These are phyloP conservation scores for Dillenia suffruticosa DNA, from an alignment of 164 flowering plant species.

Conservation along the genomic window DNA sequence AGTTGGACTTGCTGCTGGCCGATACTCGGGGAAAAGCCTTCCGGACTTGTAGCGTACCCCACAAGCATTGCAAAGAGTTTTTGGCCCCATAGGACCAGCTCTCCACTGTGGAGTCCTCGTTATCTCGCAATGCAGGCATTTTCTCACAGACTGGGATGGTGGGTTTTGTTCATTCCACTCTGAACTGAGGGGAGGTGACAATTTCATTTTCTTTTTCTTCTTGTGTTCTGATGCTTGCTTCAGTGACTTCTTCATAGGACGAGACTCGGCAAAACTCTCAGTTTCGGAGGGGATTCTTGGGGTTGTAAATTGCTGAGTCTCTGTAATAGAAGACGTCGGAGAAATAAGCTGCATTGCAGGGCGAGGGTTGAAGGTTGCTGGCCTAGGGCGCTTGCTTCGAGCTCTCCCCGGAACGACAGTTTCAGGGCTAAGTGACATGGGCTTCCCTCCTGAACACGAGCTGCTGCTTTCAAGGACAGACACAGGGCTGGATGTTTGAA, in stretches of 20 bases:
- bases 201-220: constrained; percentile 62
- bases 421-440: constrained; percentile 32
- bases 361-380: constrained; percentile 58
- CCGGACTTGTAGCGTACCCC: constrained; percentile 95
- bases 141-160: constrained; percentile 33
- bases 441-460: constrained; percentile 48
- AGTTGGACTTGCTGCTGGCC: constrained; percentile 96
- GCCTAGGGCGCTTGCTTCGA: constrained; percentile 91
- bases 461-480: constrained; percentile 90
- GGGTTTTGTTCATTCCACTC: constrained; percentile 9
- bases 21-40: constrained; percentile 89
- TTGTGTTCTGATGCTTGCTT: constrained; percentile 28
- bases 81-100: constrained; percentile 95
- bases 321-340: constrained; percentile 35
- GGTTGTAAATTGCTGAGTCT: constrained; percentile 11
- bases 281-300: constrained; percentile 27
- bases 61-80: constrained; percentile 95
- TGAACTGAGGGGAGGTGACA: constrained; percentile 16
- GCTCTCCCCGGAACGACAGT: constrained; percentile 43
- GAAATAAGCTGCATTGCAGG: constrained; percentile 44
- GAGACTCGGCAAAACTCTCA: constrained; percentile 54
- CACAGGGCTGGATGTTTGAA: constrained; percentile 69
- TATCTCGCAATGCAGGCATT: constrained; percentile 88
- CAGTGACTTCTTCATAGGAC: constrained; percentile 24
- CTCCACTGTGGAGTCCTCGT: constrained; percentile 97